A percentile compares a stretch with the other conserved stretches of the same genome.
Conservation (phyloP, 2,329 filamentous ascomycete genomes). For the Neofusicoccum parvum region DNA sequence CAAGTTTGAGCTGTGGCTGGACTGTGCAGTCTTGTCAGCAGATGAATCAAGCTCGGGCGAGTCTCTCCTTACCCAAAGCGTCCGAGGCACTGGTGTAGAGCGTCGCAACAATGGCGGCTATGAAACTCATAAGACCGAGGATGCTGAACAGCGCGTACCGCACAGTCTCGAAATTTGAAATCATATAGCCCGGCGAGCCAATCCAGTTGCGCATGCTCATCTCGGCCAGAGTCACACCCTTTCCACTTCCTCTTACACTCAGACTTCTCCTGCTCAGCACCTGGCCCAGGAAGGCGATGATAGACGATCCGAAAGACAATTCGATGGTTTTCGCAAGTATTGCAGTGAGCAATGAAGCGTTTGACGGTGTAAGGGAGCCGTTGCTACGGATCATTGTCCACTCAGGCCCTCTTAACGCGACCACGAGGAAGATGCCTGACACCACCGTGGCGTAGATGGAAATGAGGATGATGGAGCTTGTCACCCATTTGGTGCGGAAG, state of each 20-base stretch:
- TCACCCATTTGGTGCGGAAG: constrained; percentile 30
- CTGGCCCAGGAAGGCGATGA: constrained; percentile 75
- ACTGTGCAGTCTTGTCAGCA: constrained; percentile 44
- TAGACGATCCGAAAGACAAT: constrained; percentile 74
- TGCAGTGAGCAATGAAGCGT: constrained; percentile 68
- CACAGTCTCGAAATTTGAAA: constrained; percentile 69
- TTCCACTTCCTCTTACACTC: constrained; percentile 51
- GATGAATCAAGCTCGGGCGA: background rate
- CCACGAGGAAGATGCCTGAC: constrained; percentile 66
- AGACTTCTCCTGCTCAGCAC: constrained; percentile 71
- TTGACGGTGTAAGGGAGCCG: constrained; percentile 59
- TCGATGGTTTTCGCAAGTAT: constrained; percentile 77
- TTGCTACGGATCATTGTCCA: constrained; percentile 63
- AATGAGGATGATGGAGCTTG: constrained; percentile 37
- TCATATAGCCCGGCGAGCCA: constrained; percentile 65
- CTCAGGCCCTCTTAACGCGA: constrained; percentile 63
- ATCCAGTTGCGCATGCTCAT: constrained; percentile 76
- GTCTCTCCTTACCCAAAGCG: constrained; percentile 54
- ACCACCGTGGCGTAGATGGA: constrained; percentile 66
- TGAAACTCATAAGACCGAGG: constrained; percentile 65
- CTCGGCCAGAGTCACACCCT: constrained; percentile 73
- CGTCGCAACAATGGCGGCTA: constrained; percentile 66
- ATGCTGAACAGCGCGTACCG: constrained; percentile 65
- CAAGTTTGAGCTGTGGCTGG: constrained; percentile 68
- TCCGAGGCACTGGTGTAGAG: constrained; percentile 79